A percentile compares a stretch with the other conserved stretches of the same genome.
phyloP scores from a whole-genome alignment of 2,329 filamentous ascomycete genomes.

The Ophiostoma pallidulum region DNA sequence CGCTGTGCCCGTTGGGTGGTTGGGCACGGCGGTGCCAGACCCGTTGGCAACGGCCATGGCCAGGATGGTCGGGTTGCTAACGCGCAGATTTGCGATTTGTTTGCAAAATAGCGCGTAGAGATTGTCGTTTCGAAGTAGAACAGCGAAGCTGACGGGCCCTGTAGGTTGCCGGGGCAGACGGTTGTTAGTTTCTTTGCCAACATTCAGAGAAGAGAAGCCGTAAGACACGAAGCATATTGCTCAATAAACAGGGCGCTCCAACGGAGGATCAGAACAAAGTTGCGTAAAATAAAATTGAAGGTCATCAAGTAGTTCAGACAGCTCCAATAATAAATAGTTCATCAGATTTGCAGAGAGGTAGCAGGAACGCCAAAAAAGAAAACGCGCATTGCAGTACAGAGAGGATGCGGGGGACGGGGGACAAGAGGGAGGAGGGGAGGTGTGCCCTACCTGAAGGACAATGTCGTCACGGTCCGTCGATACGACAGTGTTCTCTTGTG shows the following conservation, averaged over 20 bases:
- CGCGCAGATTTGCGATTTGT: too few species aligned
- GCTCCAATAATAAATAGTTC: conserved; percentile 59
- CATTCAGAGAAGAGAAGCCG: too few species aligned
- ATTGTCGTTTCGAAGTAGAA: too few species aligned
- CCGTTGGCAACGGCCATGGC: conserved; percentile 3
- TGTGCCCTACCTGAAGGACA: conserved; percentile 1
- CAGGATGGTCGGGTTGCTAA: not conserved
- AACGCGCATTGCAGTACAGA: not conserved
- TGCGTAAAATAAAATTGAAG: conserved; percentile 30
- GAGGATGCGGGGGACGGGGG: not conserved
- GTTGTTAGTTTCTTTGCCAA: too few species aligned
- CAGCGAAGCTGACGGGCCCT: too few species aligned
- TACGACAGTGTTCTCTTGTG: too few species aligned
- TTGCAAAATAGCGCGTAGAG: too few species aligned
- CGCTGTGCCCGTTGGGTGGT: conserved; percentile 26
- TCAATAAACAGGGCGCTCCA: too few species aligned
- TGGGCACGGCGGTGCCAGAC: not conserved
- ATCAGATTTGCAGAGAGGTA: conserved; percentile 31
- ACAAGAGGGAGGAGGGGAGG: too few species aligned
- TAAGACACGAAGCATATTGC: too few species aligned
- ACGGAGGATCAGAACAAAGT: conserved; percentile 21
- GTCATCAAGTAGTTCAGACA: conserved; percentile 58
- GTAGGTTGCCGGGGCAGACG: too few species aligned
- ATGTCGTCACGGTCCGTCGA: too few species aligned
- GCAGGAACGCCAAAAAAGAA: not conserved